phyloP scores from a whole-genome alignment of 352 stramenopile genomes.

The Phytophthora syringae region DNA sequence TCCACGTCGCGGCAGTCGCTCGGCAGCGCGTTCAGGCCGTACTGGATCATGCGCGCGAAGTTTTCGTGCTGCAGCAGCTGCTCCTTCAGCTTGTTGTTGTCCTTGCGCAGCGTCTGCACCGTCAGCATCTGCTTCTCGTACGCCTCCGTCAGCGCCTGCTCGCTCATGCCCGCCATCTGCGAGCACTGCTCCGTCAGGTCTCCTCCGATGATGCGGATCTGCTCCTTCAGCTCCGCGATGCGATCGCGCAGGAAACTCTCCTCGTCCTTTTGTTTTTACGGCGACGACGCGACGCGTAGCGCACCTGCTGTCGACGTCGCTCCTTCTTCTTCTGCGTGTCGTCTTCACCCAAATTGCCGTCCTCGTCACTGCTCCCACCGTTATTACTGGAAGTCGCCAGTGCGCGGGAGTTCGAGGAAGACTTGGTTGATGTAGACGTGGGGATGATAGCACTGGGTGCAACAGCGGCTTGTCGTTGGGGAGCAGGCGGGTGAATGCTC shows the following conservation, averaged over 20 bases:
- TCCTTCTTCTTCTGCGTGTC: slow-evolving; percentile 84
- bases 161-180: slow-evolving; percentile 83
- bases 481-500: slow-evolving; percentile 14
- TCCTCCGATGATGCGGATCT: slow-evolving; percentile 84
- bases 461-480: slow-evolving; percentile 25
- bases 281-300: slow-evolving; percentile 77
- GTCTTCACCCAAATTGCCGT: slow-evolving; percentile 52
- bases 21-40: slow-evolving; percentile 77
- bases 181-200: slow-evolving; percentile 81
- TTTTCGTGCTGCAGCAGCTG: slow-evolving; percentile 85
- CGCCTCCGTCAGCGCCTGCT: slow-evolving; percentile 77
- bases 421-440: slow-evolving; percentile 23
- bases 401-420: slow-evolving; percentile 44
- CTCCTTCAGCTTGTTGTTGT: slow-evolving; percentile 88
- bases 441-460: slow-evolving; percentile 51
- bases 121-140: slow-evolving; percentile 88
- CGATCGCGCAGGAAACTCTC: slow-evolving; percentile 81
- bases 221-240: slow-evolving; percentile 86
- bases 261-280: slow-evolving; percentile 89
- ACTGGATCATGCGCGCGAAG: slow-evolving; percentile 87
- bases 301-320: slow-evolving; percentile 76
- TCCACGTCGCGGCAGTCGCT: slow-evolving; percentile 81
- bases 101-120: slow-evolving; percentile 78
- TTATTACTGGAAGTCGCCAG: slow-evolving; percentile 59
- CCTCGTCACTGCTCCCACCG: slow-evolving; percentile 63